Evolutionary conservation across 495 filamentous ascomycete genomes (phyloP).

Genomic region (Friedmanniomyces endolithicus): DNA sequence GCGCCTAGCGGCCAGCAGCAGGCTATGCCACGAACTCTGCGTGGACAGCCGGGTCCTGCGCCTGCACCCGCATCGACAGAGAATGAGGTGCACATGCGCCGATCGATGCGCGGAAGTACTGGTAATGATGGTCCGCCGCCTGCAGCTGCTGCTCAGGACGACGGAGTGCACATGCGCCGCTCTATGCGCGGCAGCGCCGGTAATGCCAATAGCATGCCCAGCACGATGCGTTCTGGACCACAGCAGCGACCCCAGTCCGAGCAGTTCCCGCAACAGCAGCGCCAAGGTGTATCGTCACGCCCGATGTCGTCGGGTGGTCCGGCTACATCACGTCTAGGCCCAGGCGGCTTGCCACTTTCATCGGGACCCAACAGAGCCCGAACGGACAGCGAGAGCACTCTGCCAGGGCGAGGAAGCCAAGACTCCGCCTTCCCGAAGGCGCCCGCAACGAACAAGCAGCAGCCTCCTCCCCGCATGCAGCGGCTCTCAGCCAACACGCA

Average conservation of each 20-base stretch:
- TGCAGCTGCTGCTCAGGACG: not conserved
- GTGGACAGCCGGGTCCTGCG: not conserved
- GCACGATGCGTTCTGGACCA: not conserved
- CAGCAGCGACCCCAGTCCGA: constrained; percentile 8
- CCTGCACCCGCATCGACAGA: not conserved
- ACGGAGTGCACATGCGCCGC: not conserved
- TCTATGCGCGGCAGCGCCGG: not conserved
- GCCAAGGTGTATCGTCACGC: not conserved
- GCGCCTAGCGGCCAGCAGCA: no score
- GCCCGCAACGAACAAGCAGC: not conserved
- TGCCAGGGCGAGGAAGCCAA: not conserved
- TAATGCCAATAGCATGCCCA: not conserved
- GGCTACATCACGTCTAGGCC: not conserved
- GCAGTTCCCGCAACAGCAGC: not conserved
- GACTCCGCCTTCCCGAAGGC: constrained; percentile 5
- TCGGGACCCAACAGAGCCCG: not conserved
- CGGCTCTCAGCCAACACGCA: not conserved
- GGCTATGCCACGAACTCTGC: constrained; percentile 22
- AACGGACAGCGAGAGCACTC: not conserved
- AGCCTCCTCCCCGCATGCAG: not conserved
- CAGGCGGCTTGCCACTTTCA: not conserved
- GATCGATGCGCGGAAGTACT: constrained; percentile 31
- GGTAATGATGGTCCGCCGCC: constrained; percentile 2
- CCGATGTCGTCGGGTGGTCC: not conserved
- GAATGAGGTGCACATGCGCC: constrained; percentile 28